Conservation (phyloP, 495 filamentous ascomycete genomes). For the Bacidia rubella region DNA sequence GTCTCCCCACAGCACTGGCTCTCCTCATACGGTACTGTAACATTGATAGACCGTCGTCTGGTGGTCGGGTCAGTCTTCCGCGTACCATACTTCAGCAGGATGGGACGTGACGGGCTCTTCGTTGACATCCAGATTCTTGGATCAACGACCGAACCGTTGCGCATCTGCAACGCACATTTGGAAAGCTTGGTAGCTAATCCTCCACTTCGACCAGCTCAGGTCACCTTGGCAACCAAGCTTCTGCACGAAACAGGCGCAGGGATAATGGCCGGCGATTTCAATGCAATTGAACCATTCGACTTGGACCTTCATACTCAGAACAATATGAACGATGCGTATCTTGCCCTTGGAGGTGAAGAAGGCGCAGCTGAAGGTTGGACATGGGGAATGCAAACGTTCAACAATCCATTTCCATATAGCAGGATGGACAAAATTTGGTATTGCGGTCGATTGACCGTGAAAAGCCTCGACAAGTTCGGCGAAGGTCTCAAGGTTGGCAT, state of each 20-base stretch:
- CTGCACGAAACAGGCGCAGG: conserved; percentile 27
- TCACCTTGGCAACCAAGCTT: conserved; percentile 25
- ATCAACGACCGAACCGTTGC: conserved; percentile 14
- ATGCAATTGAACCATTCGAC: conserved; percentile 43
- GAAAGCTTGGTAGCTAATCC: conserved; percentile 33
- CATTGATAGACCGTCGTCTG: conserved; percentile 34
- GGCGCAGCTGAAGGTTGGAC: conserved; percentile 37
- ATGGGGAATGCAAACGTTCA: conserved; percentile 39
- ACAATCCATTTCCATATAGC: conserved; percentile 27
- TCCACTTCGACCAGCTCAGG: conserved; percentile 31
- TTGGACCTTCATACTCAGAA: conserved; percentile 30
- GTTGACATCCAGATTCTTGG: conserved; percentile 29
- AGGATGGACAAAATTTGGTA: conserved; percentile 41
- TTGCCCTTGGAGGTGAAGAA: conserved; percentile 36
- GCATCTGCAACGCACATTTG: conserved; percentile 41
- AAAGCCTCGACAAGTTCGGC: conserved; percentile 31
- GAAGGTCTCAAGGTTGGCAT: conserved; percentile 20
- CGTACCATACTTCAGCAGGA: conserved; percentile 29
- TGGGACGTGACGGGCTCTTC: conserved; percentile 39
- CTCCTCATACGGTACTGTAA: conserved; percentile 34
- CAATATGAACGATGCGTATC: conserved; percentile 37
- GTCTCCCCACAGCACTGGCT: conserved; percentile 21
- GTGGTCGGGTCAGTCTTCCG: conserved; percentile 29
- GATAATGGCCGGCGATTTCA: conserved; percentile 37
- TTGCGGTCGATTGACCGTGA: conserved; percentile 22